phyloP scores from a whole-genome alignment of 495 filamentous ascomycete genomes.

The Bryoglossum gracile region DNA sequence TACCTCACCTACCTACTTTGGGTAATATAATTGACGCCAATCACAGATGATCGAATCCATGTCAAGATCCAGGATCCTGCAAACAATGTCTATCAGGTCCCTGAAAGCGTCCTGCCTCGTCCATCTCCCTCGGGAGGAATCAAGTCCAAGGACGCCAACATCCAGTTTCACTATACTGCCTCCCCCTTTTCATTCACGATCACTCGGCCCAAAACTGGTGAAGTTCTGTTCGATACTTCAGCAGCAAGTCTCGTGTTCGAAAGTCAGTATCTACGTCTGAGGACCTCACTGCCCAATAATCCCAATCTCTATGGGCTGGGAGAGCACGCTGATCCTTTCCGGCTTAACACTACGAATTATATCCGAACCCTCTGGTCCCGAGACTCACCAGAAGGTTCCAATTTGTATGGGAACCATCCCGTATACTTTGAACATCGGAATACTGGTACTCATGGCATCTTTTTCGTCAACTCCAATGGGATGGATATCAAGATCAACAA shows the following conservation, averaged over 20 bases:
- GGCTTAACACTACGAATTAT: constrained; percentile 65
- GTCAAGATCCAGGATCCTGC: constrained; percentile 73
- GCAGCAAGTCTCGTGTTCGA: constrained; percentile 67
- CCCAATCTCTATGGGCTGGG: constrained; percentile 76
- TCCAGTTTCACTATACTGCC: constrained; percentile 58
- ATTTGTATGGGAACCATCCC: constrained; percentile 78
- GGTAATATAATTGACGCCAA: not conserved
- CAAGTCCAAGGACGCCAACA: constrained; percentile 31
- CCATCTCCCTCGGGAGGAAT: constrained; percentile 31
- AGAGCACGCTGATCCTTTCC: constrained; percentile 69
- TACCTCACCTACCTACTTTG: constrained; percentile 20
- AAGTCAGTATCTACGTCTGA: constrained; percentile 65
- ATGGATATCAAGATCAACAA: constrained; percentile 83
- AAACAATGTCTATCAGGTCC: constrained; percentile 74
- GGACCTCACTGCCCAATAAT: constrained; percentile 57
- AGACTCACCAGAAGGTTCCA: constrained; percentile 60
- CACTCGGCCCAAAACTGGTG: constrained; percentile 49
- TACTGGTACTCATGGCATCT: constrained; percentile 70
- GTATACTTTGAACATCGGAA: constrained; percentile 76
- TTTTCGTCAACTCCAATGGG: constrained; percentile 75
- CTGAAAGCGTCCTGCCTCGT: constrained; percentile 60
- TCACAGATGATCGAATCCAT: constrained; percentile 64
- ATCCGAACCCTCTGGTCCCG: constrained; percentile 75
- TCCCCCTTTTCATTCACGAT: constrained; percentile 75
- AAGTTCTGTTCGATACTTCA: constrained; percentile 76